phyloP scores from a whole-genome alignment of 257 asterid genomes.

The Rauvolfia tetraphylla region DNA sequence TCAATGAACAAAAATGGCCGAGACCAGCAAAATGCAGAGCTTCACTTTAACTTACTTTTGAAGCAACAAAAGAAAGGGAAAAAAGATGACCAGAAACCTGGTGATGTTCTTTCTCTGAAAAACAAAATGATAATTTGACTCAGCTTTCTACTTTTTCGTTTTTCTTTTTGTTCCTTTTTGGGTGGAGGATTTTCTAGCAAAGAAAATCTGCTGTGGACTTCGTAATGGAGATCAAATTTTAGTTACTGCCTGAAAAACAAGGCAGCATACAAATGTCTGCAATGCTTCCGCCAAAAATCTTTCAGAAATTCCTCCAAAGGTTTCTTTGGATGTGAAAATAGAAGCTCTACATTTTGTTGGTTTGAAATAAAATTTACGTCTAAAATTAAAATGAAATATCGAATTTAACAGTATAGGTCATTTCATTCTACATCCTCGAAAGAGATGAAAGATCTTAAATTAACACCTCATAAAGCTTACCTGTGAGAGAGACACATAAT shows the following conservation, averaged over 20 bases:
- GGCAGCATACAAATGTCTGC: too few relatives aligned
- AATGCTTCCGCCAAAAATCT: too few relatives aligned
- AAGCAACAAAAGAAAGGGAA: background rate
- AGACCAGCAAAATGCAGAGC: background rate
- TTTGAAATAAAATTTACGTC: background rate
- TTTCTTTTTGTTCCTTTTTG: background rate
- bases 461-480: background rate
- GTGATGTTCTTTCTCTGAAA: background rate
- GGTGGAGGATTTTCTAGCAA: background rate
- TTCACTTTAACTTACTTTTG: background rate
- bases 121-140: background rate
- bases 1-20: background rate
- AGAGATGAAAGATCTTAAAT: background rate
- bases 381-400: background rate
- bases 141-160: background rate
- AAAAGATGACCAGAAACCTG: background rate
- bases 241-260: background rate
- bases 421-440: background rate
- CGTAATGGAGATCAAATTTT: background rate
- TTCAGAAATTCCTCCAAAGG: too few relatives aligned
- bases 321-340: too few relatives aligned
- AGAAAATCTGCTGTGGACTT: background rate
- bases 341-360: background rate
- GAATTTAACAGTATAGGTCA: background rate
- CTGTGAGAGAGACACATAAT: background rate